Percentiles rank a stretch among this genome's conserved stretches.
Conservation (phyloP, 805 yeast species). For the Ogataea minuta region DNA sequence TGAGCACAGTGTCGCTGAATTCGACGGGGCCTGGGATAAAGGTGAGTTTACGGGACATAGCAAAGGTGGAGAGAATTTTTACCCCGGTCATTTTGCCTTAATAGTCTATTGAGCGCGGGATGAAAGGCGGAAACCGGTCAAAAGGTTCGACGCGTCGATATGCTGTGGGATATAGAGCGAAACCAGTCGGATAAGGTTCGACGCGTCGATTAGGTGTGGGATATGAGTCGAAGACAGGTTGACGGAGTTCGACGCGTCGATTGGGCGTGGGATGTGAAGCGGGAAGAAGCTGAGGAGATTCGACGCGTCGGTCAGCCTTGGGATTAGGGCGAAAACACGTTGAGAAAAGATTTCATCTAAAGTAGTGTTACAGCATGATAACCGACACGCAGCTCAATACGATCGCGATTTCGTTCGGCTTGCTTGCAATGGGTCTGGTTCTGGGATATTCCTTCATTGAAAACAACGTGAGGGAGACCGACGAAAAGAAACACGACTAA, state of each 20-base stretch:
- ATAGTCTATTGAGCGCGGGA: slow-evolving; percentile 9
- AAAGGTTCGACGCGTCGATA: too few species aligned
- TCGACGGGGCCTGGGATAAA: slow-evolving; percentile 39
- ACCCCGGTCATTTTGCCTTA: slow-evolving; percentile 7
- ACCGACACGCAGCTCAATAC: slow-evolving; percentile 76
- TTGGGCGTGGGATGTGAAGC: too few species aligned
- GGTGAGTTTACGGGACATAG: slow-evolving; percentile 33
- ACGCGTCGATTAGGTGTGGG: too few species aligned
- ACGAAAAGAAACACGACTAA: slow-evolving; percentile 6
- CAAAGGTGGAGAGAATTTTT: slow-evolving; percentile 5
- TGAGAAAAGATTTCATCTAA: background rate
- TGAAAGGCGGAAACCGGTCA: background rate
- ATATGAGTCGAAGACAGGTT: too few species aligned
- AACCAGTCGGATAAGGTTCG: too few species aligned
- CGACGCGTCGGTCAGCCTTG: background rate
- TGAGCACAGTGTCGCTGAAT: slow-evolving; percentile 73
- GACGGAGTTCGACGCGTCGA: too few species aligned
- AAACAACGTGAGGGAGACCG: slow-evolving; percentile 21
- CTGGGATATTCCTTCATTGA: slow-evolving; percentile 57
- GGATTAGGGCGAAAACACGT: background rate
- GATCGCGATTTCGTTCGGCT: slow-evolving; percentile 71
- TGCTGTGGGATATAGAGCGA: too few species aligned
- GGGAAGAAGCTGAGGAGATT: too few species aligned
- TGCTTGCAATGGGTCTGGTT: slow-evolving; percentile 67
- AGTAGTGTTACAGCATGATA: slow-evolving; percentile 55